Conservation (phyloP, 495 filamentous ascomycete genomes). For the Thermochaetoides thermophila region DNA sequence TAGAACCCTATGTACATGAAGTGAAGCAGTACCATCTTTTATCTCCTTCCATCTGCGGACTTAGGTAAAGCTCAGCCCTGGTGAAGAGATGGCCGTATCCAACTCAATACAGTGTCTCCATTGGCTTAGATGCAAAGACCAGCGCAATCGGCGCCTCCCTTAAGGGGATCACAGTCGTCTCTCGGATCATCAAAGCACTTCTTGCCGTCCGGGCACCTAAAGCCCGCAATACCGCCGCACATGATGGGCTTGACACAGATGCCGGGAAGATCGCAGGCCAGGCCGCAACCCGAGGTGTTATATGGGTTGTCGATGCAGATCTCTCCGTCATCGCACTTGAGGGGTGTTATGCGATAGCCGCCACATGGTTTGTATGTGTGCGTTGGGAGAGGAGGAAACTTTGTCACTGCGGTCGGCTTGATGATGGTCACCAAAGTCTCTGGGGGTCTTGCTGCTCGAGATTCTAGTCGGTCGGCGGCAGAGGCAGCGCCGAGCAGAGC, state of each 20-base stretch:
- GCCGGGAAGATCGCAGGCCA: slow-evolving; percentile 17
- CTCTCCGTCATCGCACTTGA: slow-evolving; percentile 8
- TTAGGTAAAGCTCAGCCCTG: too few relatives aligned
- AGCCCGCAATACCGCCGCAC: slow-evolving; percentile 19
- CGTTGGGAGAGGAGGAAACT: too few relatives aligned
- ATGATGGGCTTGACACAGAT: slow-evolving; percentile 17
- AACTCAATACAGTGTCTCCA: too few relatives aligned
- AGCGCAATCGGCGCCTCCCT: slow-evolving; percentile 17
- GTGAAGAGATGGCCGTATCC: too few relatives aligned
- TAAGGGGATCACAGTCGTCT: slow-evolving; percentile 16
- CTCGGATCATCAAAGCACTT: slow-evolving; percentile 18
- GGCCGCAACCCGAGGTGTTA: slow-evolving; percentile 14
- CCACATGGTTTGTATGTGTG: slow-evolving; percentile 13
- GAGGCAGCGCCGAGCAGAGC: too few relatives aligned
- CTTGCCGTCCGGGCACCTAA: slow-evolving; percentile 12
- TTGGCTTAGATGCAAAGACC: slow-evolving; percentile 19
- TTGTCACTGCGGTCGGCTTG: background rate
- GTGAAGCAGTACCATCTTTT: too few relatives aligned
- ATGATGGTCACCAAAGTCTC: slow-evolving; percentile 2
- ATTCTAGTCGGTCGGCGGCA: too few relatives aligned
- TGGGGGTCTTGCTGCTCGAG: too few relatives aligned
- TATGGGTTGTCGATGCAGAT: slow-evolving; percentile 19
- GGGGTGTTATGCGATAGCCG: slow-evolving; percentile 10
- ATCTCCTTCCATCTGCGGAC: too few relatives aligned
- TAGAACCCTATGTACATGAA: too few relatives aligned